Conservation (phyloP, 805 yeast genomes). For the Metschnikowia noctiluminum region DNA sequence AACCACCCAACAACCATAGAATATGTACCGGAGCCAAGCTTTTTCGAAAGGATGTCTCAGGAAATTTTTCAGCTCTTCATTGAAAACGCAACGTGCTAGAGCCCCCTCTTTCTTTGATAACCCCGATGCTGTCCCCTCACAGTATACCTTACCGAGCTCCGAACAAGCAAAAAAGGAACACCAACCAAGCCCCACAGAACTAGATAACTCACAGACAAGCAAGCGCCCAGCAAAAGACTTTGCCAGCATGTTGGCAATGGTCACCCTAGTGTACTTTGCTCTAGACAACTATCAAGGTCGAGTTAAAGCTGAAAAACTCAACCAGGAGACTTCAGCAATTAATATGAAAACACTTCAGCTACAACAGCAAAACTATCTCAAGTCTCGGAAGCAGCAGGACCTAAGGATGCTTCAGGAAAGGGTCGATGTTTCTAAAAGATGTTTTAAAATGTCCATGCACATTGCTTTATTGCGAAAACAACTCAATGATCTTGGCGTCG, state of each 20-base stretch:
- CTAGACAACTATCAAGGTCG: slow-evolving; percentile 48
- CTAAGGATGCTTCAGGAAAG: slow-evolving; percentile 52
- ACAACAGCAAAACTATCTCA: slow-evolving; percentile 48
- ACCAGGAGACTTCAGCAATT: slow-evolving; percentile 34
- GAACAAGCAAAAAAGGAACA: not conserved
- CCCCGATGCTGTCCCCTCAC: slow-evolving; percentile 12
- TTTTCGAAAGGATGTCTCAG: not conserved
- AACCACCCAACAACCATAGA: too few relatives aligned
- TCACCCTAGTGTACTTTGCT: slow-evolving; percentile 46
- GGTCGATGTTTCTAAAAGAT: slow-evolving; percentile 43
- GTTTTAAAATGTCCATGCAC: slow-evolving; percentile 62
- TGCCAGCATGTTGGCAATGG: slow-evolving; percentile 40
- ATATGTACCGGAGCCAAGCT: too few relatives aligned
- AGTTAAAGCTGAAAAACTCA: slow-evolving; percentile 33
- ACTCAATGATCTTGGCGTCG: slow-evolving; percentile 50
- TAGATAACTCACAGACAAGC: not conserved
- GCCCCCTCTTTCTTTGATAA: slow-evolving; percentile 13
- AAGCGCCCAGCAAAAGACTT: slow-evolving; percentile 28
- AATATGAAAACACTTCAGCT: slow-evolving; percentile 36
- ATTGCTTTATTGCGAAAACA: slow-evolving; percentile 64
- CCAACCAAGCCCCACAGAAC: not conserved
- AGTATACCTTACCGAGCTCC: not conserved
- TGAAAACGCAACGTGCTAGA: not conserved
- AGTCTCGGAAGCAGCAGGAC: slow-evolving; percentile 50
- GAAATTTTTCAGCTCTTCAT: not conserved